phyloP scores from a whole-genome alignment of 31 red algal species.

The Pterothamnion heteromorphum region DNA sequence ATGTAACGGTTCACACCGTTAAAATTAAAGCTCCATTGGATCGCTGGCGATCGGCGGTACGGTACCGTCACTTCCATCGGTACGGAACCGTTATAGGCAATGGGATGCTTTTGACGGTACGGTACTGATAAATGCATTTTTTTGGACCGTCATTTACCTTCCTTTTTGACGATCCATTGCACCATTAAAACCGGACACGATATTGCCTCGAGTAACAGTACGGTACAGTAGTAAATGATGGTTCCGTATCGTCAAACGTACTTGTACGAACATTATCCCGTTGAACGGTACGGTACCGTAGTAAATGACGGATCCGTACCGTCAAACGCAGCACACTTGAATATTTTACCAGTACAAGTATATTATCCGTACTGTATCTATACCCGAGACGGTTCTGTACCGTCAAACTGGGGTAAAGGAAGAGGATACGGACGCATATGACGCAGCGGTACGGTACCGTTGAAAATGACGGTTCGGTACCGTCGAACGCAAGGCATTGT shows the following conservation, averaged over 20 bases:
- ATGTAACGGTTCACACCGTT: not conserved
- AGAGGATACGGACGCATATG: not conserved
- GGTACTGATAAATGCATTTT: not conserved
- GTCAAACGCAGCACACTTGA: not conserved
- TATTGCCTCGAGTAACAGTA: no score
- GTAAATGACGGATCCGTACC: not conserved
- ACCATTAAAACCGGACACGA: not conserved
- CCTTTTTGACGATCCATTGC: not conserved
- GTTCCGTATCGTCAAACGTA: no score
- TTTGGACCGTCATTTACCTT: not conserved
- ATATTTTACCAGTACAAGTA: not conserved
- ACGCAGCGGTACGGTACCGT: not conserved
- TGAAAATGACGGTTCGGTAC: not conserved
- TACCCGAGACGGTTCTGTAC: not conserved
- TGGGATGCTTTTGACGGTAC: not conserved
- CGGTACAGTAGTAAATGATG: no score
- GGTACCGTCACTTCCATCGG: not conserved
- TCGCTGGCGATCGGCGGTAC: not conserved
- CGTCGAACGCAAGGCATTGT: not conserved
- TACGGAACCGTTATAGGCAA: not conserved
- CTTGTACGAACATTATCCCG: no score
- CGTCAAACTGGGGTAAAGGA: not conserved
- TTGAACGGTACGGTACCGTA: not conserved
- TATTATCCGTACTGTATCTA: not conserved
- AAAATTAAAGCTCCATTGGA: not conserved